Evolutionary conservation across 129 eudicot genomes (phyloP), one percentile per base, ranked within the genome.

Genomic region (Dittrichia graveolens): DNA sequence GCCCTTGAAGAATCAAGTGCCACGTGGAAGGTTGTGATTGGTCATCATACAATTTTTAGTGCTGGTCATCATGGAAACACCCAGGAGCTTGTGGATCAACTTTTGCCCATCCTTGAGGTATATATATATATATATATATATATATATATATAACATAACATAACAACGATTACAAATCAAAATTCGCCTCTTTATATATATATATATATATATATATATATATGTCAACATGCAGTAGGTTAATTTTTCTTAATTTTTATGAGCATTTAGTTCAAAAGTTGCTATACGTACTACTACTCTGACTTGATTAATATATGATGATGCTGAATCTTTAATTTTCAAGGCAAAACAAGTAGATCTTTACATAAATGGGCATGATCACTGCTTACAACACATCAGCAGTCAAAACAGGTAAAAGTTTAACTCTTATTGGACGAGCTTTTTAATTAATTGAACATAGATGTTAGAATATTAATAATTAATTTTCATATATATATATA

Each of bases 291-390:
- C 60, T 24, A 24, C 31, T 24, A 24, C 31, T 24, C 31, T 24
- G 31, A 24, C n/a, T 24, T 0, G 31, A 24, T 24, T 24, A 24
- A 24, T 24, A 24, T 24, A 24, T 24, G 31, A 2, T 24, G 31
- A 24, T 24, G 31, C 1, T 24, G 31, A 24, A 24, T 24, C 31
- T 24, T 24, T 24, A 24, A 24, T 52, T 43, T 49, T 68, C 60
- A 86, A 89, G 98, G 98, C 86, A 59, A 92, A 85, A 38, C 44
- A 81, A 35, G 96, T 89, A 42, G 94, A 92, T 74, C 77, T 89
- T 37, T 92, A 92, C 82, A 78, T 92, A 48, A 92, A 92, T 43
- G 98, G 98, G 38, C 98, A 92, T 41, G 98, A 92, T 35, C 98
- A 92, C 66, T 89, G 98, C 74, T 80, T 89, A 84, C 86, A 92